Conservation (phyloP, 2,329 filamentous ascomycete genomes). For the Sarocladiaceae sp. region DNA sequence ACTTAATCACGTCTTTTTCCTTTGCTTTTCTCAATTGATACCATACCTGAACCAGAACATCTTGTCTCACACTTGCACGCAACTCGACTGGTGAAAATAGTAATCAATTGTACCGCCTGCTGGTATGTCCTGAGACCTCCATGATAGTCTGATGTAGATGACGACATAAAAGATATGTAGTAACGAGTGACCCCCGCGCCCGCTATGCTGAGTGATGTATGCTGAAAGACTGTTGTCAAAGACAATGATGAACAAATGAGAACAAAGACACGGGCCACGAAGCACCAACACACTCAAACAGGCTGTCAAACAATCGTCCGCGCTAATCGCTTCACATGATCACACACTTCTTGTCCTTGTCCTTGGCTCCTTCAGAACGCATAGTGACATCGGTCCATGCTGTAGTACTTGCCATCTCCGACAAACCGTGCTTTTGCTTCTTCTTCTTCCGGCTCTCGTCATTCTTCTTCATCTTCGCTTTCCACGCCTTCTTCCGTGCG, state of each 20-base stretch:
- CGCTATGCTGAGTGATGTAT: constrained; percentile 9
- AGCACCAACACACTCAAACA: background rate
- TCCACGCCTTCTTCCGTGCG: constrained; percentile 56
- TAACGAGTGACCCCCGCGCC: constrained; percentile 2
- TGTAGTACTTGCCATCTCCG: constrained; percentile 38
- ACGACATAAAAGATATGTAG: background rate
- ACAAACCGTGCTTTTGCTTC: background rate
- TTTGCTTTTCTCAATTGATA: too few species aligned
- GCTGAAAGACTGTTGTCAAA: constrained; percentile 14
- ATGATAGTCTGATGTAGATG: background rate
- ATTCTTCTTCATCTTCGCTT: constrained; percentile 34
- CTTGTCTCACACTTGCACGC: too few species aligned
- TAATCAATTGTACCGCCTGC: background rate
- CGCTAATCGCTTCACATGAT: constrained; percentile 40
- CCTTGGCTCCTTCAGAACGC: constrained; percentile 26
- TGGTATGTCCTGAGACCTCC: background rate
- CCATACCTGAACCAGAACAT: too few species aligned
- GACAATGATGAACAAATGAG: constrained; percentile 12
- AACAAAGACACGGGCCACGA: too few species aligned
- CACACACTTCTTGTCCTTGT: constrained; percentile 46
- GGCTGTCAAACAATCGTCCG: background rate
- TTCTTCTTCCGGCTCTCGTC: constrained; percentile 31
- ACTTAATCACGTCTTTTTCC: too few species aligned
- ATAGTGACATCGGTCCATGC: constrained; percentile 51
- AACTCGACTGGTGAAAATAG: too few species aligned